Conservation (phyloP, 1,284 basidiomycete species). For the Tilletia horrida region DNA sequence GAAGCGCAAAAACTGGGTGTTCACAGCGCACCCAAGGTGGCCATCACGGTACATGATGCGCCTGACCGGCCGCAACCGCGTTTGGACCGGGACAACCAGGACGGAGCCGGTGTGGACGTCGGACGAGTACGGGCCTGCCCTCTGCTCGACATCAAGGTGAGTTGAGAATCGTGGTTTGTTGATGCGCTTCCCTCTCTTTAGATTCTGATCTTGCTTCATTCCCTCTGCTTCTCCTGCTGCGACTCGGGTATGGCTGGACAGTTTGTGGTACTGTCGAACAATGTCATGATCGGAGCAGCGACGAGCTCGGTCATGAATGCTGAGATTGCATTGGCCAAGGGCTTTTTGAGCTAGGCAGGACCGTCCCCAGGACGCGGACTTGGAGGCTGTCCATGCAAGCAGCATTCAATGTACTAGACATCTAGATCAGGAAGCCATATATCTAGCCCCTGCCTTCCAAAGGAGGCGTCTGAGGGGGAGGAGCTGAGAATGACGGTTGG, state of each 20-base stretch:
- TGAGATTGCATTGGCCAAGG: slow-evolving; percentile 84
- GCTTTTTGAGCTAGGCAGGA: slow-evolving; percentile 52
- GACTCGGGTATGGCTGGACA: slow-evolving; percentile 31
- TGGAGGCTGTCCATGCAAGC: no score
- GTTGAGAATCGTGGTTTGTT: neutral
- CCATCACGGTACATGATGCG: slow-evolving; percentile 90
- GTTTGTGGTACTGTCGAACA: slow-evolving; percentile 91
- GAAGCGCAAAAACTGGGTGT: slow-evolving; percentile 76
- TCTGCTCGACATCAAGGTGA: slow-evolving; percentile 68
- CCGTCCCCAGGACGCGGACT: no score
- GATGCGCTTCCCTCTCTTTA: neutral
- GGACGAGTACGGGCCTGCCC: slow-evolving; percentile 85
- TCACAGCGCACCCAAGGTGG: slow-evolving; percentile 78
- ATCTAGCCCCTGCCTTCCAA: no score
- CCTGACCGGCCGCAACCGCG: slow-evolving; percentile 90
- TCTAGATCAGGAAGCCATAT: no score
- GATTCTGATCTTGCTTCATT: neutral
- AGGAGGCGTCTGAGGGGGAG: no score
- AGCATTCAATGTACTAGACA: no score
- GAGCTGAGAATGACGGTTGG: no score
- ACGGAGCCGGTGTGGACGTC: slow-evolving; percentile 87
- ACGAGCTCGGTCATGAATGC: slow-evolving; percentile 98
- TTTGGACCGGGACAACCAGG: slow-evolving; percentile 83
- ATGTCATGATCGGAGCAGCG: slow-evolving; percentile 92
- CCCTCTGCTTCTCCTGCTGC: slow-evolving; percentile 8